phyloP scores from a whole-genome alignment of 768 basidiomycete genomes.

The Collybiopsis luxurians region DNA sequence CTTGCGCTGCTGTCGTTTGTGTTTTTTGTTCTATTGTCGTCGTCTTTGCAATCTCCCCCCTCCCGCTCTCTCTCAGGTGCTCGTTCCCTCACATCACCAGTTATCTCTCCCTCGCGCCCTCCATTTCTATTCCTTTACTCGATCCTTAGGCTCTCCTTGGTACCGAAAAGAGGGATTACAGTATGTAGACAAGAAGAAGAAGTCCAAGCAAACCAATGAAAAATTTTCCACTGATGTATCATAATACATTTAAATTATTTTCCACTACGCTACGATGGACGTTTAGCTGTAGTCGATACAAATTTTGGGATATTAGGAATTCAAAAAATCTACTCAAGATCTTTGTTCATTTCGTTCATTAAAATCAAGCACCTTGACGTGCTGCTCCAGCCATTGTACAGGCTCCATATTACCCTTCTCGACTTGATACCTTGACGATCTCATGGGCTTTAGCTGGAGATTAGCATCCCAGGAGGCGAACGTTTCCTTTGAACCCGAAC shows the following conservation, averaged over 20 bases:
- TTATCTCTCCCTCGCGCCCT: background rate
- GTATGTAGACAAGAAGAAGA: conserved; percentile 9
- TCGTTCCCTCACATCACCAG: background rate
- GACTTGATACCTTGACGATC: background rate
- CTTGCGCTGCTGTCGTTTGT: conserved; percentile 8
- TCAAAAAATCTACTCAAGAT: too few species aligned
- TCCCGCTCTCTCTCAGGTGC: background rate
- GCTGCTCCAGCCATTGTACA: background rate
- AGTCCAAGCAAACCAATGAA: conserved; percentile 6
- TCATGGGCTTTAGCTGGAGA: background rate
- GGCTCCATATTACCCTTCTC: background rate
- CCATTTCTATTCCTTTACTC: background rate
- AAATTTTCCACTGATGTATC: conserved; percentile 7
- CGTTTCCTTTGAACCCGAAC: background rate
- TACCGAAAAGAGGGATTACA: conserved; percentile 4
- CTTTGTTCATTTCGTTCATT: background rate
- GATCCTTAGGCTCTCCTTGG: background rate
- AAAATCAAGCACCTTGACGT: background rate
- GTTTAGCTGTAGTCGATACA: background rate
- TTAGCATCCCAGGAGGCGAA: background rate
- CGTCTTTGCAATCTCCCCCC: conserved; percentile 6
- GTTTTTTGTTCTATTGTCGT: conserved; percentile 7
- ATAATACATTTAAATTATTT: conserved; percentile 10
- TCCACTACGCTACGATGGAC: background rate
- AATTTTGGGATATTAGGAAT: too few species aligned